Evolutionary conservation across 345 rosid genomes (phyloP), one percentile per base, ranked within the genome.

Genomic region (Bruguiera sexangula): DNA sequence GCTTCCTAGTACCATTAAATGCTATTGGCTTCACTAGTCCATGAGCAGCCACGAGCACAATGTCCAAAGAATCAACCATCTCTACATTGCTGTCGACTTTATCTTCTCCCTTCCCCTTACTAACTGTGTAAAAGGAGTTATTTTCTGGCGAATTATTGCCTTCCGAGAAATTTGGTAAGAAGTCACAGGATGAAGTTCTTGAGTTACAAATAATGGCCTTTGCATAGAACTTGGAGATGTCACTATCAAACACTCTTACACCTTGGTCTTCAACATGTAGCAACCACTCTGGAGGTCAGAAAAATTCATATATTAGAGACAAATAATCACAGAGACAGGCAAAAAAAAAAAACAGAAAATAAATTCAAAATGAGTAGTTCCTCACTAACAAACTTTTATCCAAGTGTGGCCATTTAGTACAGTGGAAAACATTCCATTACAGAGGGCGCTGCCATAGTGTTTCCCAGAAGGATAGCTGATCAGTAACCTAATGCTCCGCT

Each of bases 201-300:
- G 89, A 78, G 73, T 73, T 71, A 60, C 75, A 75, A 65, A 82
- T 73, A 39, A 84, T 73, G 21, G 79, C 69, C 79, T 70, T 84
- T 60, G 89, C 93, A 69, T 82, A 75, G 65, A 74, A 81, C 71
- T 75, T 85, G 78, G 80, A 76, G 62, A 79, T 59, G 73, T 78
- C 80, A 59, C 80, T 65, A 61, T 82, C 84, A 65, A 92, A 92
- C 50, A 88, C 82, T 74, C 21, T 70, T 65, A 80, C 60, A 43
- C 97, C 96, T 76, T 80, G 82, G 69, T 78, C 89, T 63, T 89
- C 97, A 43, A 82, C 74, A 21, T 70, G 72, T 65, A 83, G 71
- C 60, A 92, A 82, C 88, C 93, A 92, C 76, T 80, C 96, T 89
- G 85, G 63, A 81, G 69, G 74, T 69, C 46, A 72, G 1, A 67